Evolutionary conservation across 2,329 filamentous ascomycete species (phyloP), one percentile per base, ranked within the genome.

Genomic region (Alternaria sp.): DNA sequence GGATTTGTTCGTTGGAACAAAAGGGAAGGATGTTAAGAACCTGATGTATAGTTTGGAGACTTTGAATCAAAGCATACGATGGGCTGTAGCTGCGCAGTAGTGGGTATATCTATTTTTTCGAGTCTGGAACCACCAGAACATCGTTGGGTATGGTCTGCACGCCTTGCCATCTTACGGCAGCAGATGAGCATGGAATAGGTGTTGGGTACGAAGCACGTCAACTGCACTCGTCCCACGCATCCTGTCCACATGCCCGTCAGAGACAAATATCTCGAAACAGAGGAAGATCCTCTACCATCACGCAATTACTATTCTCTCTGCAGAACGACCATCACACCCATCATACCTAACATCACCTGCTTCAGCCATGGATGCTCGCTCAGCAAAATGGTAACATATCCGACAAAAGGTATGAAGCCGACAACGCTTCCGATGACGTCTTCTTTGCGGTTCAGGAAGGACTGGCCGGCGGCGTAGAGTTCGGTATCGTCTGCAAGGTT

Each of bases 351-450:
- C 89, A 98, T 92, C 27, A 90, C 94, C 44, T 92, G 96, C 87
- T 99, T 99, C 71, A 98, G 79, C 94, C 94, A 98, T 6, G 95
- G 95, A 77, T 99, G 90, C 79, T 99, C 95, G 65, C 92, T 95
- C 64, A 99, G 84, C 79, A 98, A 84, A 71, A 99, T 99, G 2
- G 95, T 99, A 46, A 98, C 94, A 76, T 98, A 98, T 68, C 95
- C 95, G 14, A 98, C 93, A 73, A 95, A 96, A 0, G 95, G 95
- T 59, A 98, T 89, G 78, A 96, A 99, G 38, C 87, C 95, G 11
- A 95, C 84, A 7, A 98, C 95, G 69, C 92, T 97, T 46, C 95
- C 95, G 59, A 99, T 92, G 57, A 99, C 94, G 76, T 98, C 94
- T 75, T 91, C 87, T 68, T 84, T 80, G 60, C 95, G 87, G 77